A percentile compares a stretch with the other conserved stretches of the same genome.
phyloP scores from a whole-genome alignment of 83 land plant species.

The Isoetes engelmannii region DNA sequence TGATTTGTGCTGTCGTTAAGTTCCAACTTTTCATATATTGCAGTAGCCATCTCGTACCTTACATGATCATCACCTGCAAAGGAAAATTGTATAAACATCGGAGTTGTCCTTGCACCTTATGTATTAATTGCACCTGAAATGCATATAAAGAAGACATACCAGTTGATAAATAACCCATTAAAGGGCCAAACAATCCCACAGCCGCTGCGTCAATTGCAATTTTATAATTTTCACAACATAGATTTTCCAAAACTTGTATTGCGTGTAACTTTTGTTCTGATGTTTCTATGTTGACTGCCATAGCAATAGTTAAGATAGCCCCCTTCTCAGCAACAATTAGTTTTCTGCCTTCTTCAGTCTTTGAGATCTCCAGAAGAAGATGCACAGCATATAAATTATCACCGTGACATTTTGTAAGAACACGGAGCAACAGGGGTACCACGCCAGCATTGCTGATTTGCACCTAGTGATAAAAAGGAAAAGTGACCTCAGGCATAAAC shows the following conservation, averaged over 20 bases:
- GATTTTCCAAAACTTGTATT: not conserved
- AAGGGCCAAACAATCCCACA: not conserved
- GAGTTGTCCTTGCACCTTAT: not conserved
- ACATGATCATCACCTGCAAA: conserved; percentile 20
- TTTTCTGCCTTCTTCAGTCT: conserved; percentile 5
- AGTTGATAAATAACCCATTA: not conserved
- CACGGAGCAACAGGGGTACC: conserved; percentile 6
- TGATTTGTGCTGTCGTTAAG: conserved; percentile 17
- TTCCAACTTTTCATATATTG: conserved; percentile 11
- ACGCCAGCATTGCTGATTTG: conserved; percentile 7
- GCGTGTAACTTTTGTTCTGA: not conserved
- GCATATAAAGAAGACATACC: not conserved
- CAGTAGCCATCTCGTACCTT: conserved; percentile 14
- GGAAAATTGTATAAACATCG: not conserved
- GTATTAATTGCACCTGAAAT: not conserved
- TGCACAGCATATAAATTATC: not conserved
- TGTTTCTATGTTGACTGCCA: conserved; percentile 1
- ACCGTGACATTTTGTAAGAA: conserved; percentile 7
- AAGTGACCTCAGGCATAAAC: too few relatives aligned
- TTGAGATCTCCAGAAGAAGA: conserved; percentile 12
- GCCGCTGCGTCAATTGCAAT: conserved; percentile 10
- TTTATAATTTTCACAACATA: not conserved
- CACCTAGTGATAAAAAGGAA: not conserved
- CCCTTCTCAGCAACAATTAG: conserved; percentile 4
- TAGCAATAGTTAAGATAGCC: conserved; percentile 9